Percentiles rank a stretch among this genome's conserved stretches.
Conservation (phyloP, 2,329 filamentous ascomycete species). For the Calonectria fujianensis region DNA sequence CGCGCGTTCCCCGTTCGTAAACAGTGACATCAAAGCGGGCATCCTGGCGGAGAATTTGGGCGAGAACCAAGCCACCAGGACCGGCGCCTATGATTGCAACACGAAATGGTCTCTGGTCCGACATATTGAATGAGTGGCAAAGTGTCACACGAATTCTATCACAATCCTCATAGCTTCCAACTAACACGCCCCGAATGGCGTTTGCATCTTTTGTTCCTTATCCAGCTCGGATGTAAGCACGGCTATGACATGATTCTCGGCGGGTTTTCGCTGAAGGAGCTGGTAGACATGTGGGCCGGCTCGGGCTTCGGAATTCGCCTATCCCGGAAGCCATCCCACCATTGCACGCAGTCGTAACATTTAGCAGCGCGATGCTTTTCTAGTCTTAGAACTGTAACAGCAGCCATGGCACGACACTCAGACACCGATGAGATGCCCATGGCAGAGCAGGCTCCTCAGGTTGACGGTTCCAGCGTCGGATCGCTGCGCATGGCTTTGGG, state of each 20-base stretch:
- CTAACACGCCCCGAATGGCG: no score
- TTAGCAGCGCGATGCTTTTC: background rate
- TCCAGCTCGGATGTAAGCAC: background rate
- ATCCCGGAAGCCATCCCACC: background rate
- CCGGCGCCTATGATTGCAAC: background rate
- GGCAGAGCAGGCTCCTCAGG: background rate
- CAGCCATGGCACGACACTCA: no score
- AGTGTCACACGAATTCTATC: background rate
- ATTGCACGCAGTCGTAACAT: background rate
- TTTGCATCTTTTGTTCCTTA: no score
- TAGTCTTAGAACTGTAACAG: background rate
- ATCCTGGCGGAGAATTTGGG: background rate
- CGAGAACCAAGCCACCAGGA: background rate
- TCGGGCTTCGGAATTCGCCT: constrained; percentile 4
- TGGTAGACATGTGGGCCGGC: no score
- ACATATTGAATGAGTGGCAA: background rate
- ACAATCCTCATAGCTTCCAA: no score
- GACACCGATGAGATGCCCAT: no score
- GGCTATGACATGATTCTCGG: background rate
- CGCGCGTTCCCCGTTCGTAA: background rate
- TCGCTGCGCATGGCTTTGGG: background rate
- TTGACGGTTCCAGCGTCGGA: background rate
- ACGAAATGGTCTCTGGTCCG: background rate
- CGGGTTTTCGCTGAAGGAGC: constrained; percentile 3
- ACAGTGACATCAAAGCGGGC: background rate